Base-by-base conservation (phyloP, 768 basidiomycete species). In the Piloderma croceum region DNA sequence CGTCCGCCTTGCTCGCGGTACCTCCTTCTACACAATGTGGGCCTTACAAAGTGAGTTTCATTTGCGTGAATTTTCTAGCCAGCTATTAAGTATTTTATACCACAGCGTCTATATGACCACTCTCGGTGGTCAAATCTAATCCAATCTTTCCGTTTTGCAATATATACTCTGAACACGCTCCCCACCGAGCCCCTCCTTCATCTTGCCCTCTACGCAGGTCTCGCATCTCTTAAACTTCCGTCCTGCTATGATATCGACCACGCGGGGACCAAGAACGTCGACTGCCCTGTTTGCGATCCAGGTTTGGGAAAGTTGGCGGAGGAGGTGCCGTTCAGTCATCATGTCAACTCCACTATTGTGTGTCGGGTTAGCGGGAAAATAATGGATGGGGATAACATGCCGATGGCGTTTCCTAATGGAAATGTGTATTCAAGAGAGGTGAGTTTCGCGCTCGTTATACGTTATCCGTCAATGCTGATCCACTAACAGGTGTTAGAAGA, bases 371-470 rank as follows among this genome's bases (percentile, higher is more conserved):
- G 77, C 47, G 92, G 94, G 19, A 81, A 83, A 58, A 92, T 98
- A 41, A 94, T 98, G 84, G 87, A 96, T 52, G 92, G 81, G 48
- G 81, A 91, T 57, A 93, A 93, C 52, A 81, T 84, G 71, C 90
- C 93, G 1, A 76, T 96, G 81, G 84, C 81, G 10, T 89, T 96
- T 50, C 86, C 91, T 3, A 80, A 89, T 47, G 93, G 94, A 13
- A 73, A 83, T 52, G 93, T 97, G 27, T 97, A 97, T 60, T 93
- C 90, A n/a, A 69, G 77, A 61, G 88, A 92, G 74, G 93, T 88
- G 52, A 43, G 79, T 64, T 11, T 21, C 19, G 7, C 41, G 34
- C 11, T 17, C 9, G 15, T 15, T 23, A 21, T 38, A 17, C 27
- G 7, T 27, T 7, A 12, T 13, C n/a, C 33, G 21, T 44, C 22